phyloP scores from a whole-genome alignment of 108 stramenopile species.

The Aurantiochytrium sp. region DNA sequence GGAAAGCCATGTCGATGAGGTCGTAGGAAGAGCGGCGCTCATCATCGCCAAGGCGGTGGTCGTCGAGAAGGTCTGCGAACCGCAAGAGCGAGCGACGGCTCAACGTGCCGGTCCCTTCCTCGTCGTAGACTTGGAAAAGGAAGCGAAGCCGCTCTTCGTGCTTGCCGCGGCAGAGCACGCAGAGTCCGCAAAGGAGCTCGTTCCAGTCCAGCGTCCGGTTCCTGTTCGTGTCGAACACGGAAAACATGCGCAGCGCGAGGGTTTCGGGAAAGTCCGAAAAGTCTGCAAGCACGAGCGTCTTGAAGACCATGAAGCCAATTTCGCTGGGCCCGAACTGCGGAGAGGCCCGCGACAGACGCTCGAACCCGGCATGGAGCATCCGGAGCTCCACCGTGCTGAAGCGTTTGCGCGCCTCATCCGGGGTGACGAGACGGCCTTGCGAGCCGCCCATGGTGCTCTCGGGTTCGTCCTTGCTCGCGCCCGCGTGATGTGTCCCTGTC shows the following conservation, averaged over 20 bases:
- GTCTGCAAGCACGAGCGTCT: neutral
- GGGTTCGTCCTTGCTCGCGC: too few species aligned
- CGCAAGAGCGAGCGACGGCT: neutral
- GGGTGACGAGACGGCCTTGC: neutral
- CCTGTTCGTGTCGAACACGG: neutral
- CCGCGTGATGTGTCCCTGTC: too few species aligned
- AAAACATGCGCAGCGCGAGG: neutral
- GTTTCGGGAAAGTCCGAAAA: neutral
- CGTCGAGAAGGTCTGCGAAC: neutral
- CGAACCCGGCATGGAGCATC: neutral
- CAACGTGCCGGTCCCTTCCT: neutral
- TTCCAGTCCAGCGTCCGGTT: neutral
- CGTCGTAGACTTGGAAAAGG: neutral
- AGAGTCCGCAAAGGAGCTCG: neutral
- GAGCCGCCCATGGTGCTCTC: neutral
- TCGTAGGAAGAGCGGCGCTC: neutral
- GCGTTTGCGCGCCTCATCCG: neutral
- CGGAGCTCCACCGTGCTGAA: neutral
- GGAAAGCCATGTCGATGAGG: neutral
- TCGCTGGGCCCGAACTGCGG: neutral
- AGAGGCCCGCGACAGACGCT: neutral
- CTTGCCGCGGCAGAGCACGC: neutral
- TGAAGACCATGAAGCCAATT: neutral
- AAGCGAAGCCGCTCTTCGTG: neutral
- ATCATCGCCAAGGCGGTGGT: neutral